phyloP scores from a whole-genome alignment of 257 asterid genomes.

The Capsicum rhomboideum region DNA sequence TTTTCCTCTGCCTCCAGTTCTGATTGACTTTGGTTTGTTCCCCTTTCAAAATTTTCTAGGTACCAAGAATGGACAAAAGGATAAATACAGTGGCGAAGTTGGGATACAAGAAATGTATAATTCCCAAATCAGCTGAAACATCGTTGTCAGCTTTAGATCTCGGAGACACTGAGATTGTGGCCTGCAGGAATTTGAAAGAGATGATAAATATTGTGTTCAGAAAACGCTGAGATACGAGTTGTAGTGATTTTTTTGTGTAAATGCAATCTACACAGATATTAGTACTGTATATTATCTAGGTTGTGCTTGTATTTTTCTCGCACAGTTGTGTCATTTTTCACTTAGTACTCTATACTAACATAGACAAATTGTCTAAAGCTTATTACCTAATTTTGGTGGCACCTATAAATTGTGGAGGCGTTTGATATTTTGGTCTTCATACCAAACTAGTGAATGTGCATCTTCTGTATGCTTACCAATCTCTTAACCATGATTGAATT shows the following conservation, averaged over 20 bases:
- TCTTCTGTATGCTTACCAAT: background rate
- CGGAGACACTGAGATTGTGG: conserved; percentile 52
- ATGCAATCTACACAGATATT: background rate
- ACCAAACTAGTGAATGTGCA: background rate
- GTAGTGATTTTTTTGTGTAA: background rate
- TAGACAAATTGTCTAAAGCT: background rate
- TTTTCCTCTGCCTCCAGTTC: background rate
- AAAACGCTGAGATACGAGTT: conserved; percentile 7
- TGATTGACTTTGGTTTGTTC: background rate
- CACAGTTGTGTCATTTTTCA: background rate
- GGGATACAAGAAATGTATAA: conserved; percentile 74
- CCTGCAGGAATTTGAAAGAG: conserved; percentile 72
- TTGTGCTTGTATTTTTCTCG: background rate
- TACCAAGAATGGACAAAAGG: conserved; percentile 82
- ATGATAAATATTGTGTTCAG: conserved; percentile 73
- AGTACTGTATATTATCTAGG: background rate
- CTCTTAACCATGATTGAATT: background rate
- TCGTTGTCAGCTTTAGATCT: conserved; percentile 26
- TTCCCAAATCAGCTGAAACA: conserved; percentile 56
- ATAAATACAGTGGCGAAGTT: conserved; percentile 63
- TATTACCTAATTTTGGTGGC: background rate
- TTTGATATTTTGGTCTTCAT: background rate
- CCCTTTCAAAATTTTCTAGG: conserved; percentile 25
- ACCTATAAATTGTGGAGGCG: background rate
- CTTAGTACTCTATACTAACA: background rate